Evolutionary conservation across 2,329 filamentous ascomycete genomes (phyloP).

Genomic region (Talaromyces funiculosus): DNA sequence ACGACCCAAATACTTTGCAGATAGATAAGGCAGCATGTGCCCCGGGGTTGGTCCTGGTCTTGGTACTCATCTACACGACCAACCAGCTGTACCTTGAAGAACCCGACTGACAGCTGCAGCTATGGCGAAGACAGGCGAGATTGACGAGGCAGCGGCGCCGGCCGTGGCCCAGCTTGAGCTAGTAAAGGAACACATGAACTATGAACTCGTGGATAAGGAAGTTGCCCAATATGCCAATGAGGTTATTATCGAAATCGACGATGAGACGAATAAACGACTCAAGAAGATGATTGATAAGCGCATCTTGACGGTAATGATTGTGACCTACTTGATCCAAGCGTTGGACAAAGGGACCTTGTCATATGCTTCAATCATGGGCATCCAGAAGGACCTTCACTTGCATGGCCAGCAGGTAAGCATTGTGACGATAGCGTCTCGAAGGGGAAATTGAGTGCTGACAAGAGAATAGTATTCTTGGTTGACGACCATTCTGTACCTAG

Average conservation of each 20-base stretch:
- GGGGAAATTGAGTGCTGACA: background rate
- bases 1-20: background rate
- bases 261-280: conserved; percentile 15
- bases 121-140: background rate
- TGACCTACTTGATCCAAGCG: conserved; percentile 13
- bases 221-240: conserved; percentile 62
- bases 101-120: background rate
- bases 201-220: conserved; percentile 55
- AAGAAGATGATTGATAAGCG: conserved; percentile 15
- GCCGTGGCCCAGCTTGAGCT: background rate
- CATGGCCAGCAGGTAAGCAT: background rate
- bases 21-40: background rate
- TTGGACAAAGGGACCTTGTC: conserved; percentile 14
- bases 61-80: background rate
- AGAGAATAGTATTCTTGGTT: conserved; percentile 49
- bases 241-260: conserved; percentile 24
- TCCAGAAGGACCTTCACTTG: conserved; percentile 12
- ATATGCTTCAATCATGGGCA: conserved; percentile 16
- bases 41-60: background rate
- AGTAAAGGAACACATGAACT: conserved; percentile 6
- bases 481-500: conserved; percentile 46
- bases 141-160: background rate
- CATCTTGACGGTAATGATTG: conserved; percentile 14
- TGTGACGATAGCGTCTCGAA: background rate
- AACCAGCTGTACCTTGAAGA: background rate